Evolutionary conservation across 371 early-diverging fungal species (phyloP), one percentile per base, ranked within the genome.

Genomic region (Saksenaea vasiformis): DNA sequence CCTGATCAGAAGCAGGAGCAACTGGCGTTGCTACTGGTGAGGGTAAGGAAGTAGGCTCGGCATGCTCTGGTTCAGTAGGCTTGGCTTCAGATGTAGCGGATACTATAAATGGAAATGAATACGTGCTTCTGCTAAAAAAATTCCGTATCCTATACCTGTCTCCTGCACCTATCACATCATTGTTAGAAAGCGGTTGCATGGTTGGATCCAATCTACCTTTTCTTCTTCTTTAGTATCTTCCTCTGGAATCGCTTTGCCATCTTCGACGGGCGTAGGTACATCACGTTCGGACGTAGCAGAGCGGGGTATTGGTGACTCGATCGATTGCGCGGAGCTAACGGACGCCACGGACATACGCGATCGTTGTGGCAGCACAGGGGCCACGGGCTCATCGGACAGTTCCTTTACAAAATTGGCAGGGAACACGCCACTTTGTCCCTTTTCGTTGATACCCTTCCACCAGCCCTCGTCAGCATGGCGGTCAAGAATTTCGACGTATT

Each of bases 341-440:
- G 70, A 65, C 26, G 67, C 61, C 14, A 74, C 65, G 9, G 71
- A 69, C 13, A 59, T 65, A 27, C 80, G 74, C 3, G 47, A 47
- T 22, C 47, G n/a, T 10, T 47, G 47, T 10, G 47, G 47, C 22
- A 47, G 19, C 15, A 83, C 78, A 1, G 79, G 79, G 8, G 76
- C 77, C 5, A 65, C 63, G 5, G 61, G 65, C 26, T 85, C 74
- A 37, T 76, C 72, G 54, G 77, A 78, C 34, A 88, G 58, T 43
- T 83, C 72, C 64, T 84, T 75, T 10, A 86, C 84, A 76, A 83
- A 88, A 56, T 84, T 83, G 35, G 84, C 74, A 14, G 88, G 88
- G 54, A 88, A 88, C 26, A 84, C 65, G 17, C 88, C 88, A 15
- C 64, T 64, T 5, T 70, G 60, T 14, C 84, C 85, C 11, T 72